Conservation (phyloP, 2,329 filamentous ascomycete genomes). For the Trichothecium sympodiale region DNA sequence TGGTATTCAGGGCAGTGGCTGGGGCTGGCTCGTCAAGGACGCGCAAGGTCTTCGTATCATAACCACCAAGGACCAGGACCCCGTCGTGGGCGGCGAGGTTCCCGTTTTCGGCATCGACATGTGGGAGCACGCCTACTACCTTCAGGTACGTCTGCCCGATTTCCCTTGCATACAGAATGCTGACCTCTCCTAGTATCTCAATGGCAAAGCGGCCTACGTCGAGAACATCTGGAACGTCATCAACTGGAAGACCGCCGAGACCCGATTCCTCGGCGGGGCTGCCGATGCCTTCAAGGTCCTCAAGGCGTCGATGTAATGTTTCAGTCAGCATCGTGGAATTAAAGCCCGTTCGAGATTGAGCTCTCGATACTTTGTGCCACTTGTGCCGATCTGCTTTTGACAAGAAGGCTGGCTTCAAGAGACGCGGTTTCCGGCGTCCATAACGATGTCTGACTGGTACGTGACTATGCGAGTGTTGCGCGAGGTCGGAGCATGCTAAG, state of each 20-base stretch:
- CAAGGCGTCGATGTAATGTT: constrained; percentile 26
- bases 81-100: constrained; percentile 51
- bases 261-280: constrained; percentile 41
- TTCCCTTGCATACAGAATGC: too few relatives aligned
- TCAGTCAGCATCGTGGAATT: neutral
- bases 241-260: constrained; percentile 64
- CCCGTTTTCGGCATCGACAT: constrained; percentile 74
- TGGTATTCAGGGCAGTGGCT: constrained; percentile 71
- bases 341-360: too few relatives aligned
- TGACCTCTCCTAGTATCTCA: constrained; percentile 46
- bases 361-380: too few relatives aligned
- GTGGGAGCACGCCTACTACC: constrained; percentile 90
- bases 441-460: too few relatives aligned
- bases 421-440: too few relatives aligned
- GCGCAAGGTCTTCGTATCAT: constrained; percentile 53
- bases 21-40: constrained; percentile 75
- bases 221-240: constrained; percentile 70
- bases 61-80: constrained; percentile 82
- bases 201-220: constrained; percentile 64
- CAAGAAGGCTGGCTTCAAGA: too few relatives aligned
- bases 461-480: too few relatives aligned
- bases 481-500: too few relatives aligned
- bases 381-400: too few relatives aligned
- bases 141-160: constrained; percentile 55
- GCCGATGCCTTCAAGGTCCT: constrained; percentile 35